Evolutionary conservation across 495 filamentous ascomycete species (phyloP).

Genomic region (Corynascus novoguineensis): DNA sequence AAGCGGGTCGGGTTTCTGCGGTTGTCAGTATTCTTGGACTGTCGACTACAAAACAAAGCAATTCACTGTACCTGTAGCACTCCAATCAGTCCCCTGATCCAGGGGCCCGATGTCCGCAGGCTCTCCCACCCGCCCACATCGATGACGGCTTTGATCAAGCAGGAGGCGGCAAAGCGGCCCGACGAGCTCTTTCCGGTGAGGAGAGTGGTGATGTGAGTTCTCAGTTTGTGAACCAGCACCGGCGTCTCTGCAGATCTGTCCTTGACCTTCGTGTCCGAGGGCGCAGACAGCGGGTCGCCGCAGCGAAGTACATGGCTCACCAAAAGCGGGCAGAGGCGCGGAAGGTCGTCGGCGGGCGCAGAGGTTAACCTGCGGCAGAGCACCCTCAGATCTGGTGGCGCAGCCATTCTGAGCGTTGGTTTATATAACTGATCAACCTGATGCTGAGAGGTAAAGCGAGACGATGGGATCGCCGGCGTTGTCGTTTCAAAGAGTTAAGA

Average conservation of each 20-base stretch:
- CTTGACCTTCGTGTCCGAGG: slow-evolving; percentile 46
- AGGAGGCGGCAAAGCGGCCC: slow-evolving; percentile 69
- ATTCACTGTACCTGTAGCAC: slow-evolving; percentile 59
- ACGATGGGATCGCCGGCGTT: background rate
- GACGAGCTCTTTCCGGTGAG: slow-evolving; percentile 65
- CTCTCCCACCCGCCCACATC: slow-evolving; percentile 78
- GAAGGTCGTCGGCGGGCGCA: slow-evolving; percentile 58
- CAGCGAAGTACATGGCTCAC: slow-evolving; percentile 58
- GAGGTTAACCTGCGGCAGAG: slow-evolving; percentile 63
- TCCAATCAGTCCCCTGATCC: slow-evolving; percentile 65
- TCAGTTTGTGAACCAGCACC: slow-evolving; percentile 68
- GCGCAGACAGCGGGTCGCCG: slow-evolving; percentile 50
- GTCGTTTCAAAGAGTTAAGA: too few relatives aligned
- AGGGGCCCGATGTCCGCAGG: slow-evolving; percentile 60
- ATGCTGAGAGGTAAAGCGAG: background rate
- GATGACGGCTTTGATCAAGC: slow-evolving; percentile 71
- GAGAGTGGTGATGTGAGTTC: slow-evolving; percentile 68
- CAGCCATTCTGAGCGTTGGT: slow-evolving; percentile 14
- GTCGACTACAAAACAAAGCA: background rate
- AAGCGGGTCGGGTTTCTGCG: slow-evolving; percentile 67
- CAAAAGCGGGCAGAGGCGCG: slow-evolving; percentile 55
- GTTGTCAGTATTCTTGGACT: slow-evolving; percentile 8
- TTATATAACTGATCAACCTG: background rate
- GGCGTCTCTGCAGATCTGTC: slow-evolving; percentile 53
- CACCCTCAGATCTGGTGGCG: slow-evolving; percentile 52